Conservation (phyloP, 352 stramenopile species). For the Globisporangium acanthophoron region DNA sequence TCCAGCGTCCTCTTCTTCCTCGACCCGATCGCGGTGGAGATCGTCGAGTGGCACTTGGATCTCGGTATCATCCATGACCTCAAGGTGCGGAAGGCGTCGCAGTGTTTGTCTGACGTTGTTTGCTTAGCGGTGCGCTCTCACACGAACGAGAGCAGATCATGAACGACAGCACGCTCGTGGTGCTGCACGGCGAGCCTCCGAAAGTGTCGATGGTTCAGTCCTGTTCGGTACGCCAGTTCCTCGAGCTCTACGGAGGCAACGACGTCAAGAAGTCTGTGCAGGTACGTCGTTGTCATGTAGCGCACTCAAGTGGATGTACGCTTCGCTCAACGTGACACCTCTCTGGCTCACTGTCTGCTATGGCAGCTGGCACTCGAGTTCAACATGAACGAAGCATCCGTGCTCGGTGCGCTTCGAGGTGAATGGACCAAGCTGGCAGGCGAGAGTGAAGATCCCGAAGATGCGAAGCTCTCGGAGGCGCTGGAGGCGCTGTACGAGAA, state of each 20-base stretch:
- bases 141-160: constrained; percentile 35
- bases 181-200: constrained; percentile 66
- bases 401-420: constrained; percentile 42
- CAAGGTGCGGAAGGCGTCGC: constrained; percentile 33
- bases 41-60: constrained; percentile 86
- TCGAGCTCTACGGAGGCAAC: constrained; percentile 59
- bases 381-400: constrained; percentile 52
- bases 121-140: neutral
- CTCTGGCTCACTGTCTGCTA: too few species aligned
- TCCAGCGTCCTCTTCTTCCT: constrained; percentile 82
- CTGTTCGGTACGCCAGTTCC: constrained; percentile 62
- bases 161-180: constrained; percentile 57
- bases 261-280: constrained; percentile 64
- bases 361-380: constrained; percentile 69
- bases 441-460: constrained; percentile 14
- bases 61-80: constrained; percentile 81
- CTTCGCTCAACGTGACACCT: neutral
- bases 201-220: constrained; percentile 74
- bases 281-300: constrained; percentile 21
- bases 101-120: neutral
- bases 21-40: constrained; percentile 75
- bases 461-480: constrained; percentile 29
- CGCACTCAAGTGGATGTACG: neutral
- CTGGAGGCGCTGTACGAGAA: constrained; percentile 45
- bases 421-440: constrained; percentile 38